Percentiles rank a stretch among this genome's conserved stretches.
Evolutionary conservation across 208 protist genomes (phyloP).

Genomic region (Leishmania mexicana): DNA sequence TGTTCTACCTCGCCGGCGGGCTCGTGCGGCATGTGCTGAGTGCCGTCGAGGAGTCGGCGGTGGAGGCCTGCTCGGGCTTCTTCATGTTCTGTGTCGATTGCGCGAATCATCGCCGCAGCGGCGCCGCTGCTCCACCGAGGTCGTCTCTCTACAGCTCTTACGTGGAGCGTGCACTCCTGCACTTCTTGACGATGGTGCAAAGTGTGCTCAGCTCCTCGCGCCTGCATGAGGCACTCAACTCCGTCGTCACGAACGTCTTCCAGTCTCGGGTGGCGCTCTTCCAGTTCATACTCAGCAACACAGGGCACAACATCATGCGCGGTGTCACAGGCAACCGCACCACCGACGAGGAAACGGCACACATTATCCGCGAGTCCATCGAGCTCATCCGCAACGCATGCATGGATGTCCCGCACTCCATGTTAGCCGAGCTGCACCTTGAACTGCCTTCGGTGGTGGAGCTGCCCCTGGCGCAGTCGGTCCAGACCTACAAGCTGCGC

Average conservation of each 20-base stretch:
- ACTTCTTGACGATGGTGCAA: slow-evolving; percentile 74
- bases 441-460: slow-evolving; percentile 78
- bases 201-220: slow-evolving; percentile 52
- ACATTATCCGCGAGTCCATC: slow-evolving; percentile 75
- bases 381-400: slow-evolving; percentile 76
- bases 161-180: slow-evolving; percentile 74
- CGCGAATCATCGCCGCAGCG: slow-evolving; percentile 49
- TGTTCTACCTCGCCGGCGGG: slow-evolving; percentile 75
- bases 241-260: slow-evolving; percentile 74
- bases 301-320: slow-evolving; percentile 80
- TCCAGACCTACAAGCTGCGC: slow-evolving; percentile 81
- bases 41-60: slow-evolving; percentile 43
- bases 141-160: slow-evolving; percentile 42
- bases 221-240: slow-evolving; percentile 46
- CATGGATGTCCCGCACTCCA: slow-evolving; percentile 49
- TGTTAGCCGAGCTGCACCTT: slow-evolving; percentile 63
- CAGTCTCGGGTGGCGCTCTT: slow-evolving; percentile 65
- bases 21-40: slow-evolving; percentile 57
- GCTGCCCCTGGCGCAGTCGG: slow-evolving; percentile 72
- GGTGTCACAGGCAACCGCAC: slow-evolving; percentile 31
- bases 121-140: slow-evolving; percentile 12
- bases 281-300: slow-evolving; percentile 85
- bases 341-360: slow-evolving; percentile 54
- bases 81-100: slow-evolving; percentile 75
- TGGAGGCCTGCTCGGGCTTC: slow-evolving; percentile 57